A percentile compares a stretch with the other conserved stretches of the same genome.
phyloP scores from a whole-genome alignment of 108 stramenopile species.

The Mayamaea pseudoterrestris region DNA sequence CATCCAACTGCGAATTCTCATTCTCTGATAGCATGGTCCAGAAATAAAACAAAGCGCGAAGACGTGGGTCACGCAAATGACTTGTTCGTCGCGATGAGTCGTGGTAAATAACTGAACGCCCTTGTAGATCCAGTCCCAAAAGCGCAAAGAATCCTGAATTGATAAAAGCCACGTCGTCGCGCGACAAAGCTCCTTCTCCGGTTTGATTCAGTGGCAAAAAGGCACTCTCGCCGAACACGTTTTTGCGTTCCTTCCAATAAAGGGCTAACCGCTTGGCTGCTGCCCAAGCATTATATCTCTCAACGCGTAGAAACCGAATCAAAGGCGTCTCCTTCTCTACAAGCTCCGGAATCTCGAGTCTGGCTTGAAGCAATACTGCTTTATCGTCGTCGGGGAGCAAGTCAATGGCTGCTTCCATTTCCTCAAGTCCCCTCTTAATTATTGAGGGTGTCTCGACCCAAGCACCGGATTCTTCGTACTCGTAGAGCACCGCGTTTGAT shows the following conservation, averaged over 20 bases:
- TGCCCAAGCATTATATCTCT: slow-evolving; percentile 7
- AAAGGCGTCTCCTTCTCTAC: slow-evolving; percentile 9
- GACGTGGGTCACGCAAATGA: neutral
- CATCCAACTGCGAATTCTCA: neutral
- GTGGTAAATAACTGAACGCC: neutral
- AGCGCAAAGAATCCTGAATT: neutral
- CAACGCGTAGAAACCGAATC: slow-evolving; percentile 6
- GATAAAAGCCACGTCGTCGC: neutral
- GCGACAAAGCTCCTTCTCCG: slow-evolving; percentile 5
- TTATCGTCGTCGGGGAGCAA: slow-evolving; percentile 7
- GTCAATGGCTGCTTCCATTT: neutral
- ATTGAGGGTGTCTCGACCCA: neutral
- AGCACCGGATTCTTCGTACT: too few relatives aligned
- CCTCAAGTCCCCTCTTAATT: neutral
- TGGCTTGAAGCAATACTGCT: slow-evolving; percentile 9
- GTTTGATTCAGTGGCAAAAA: slow-evolving; percentile 5
- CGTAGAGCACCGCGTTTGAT: too few relatives aligned
- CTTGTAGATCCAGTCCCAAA: neutral
- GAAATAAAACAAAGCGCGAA: neutral
- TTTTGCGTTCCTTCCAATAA: slow-evolving; percentile 13
- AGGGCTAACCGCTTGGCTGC: slow-evolving; percentile 9
- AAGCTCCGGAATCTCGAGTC: slow-evolving; percentile 3
- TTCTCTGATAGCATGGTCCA: neutral
- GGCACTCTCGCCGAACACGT: slow-evolving; percentile 12
- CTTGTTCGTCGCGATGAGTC: neutral